Evolutionary conservation across 306 rosid genomes (phyloP).

Genomic region (Carpinus fangiana): DNA sequence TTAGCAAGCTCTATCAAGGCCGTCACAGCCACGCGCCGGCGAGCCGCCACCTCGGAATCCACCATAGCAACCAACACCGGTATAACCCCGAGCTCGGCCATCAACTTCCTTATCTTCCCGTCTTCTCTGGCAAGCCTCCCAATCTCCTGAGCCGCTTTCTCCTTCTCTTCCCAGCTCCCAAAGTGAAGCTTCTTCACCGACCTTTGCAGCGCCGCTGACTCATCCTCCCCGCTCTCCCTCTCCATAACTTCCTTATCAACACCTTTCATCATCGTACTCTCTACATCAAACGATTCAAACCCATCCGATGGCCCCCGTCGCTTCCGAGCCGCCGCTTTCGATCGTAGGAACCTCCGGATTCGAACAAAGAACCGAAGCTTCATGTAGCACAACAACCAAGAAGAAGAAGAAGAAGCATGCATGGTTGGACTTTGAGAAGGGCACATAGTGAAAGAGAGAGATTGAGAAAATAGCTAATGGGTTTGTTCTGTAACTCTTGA

Average conservation of each 20-base stretch:
- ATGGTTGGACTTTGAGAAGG: constrained; percentile 44
- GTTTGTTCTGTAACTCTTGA: not conserved
- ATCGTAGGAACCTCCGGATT: constrained; percentile 60
- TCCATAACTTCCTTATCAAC: constrained; percentile 30
- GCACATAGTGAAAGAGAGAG: constrained; percentile 20
- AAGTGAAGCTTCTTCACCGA: constrained; percentile 93
- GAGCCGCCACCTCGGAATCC: constrained; percentile 41
- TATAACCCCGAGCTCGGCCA: constrained; percentile 78
- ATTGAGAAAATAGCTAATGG: constrained; percentile 19
- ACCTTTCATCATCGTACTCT: constrained; percentile 6
- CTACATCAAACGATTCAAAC: constrained; percentile 8
- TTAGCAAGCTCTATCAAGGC: constrained; percentile 68
- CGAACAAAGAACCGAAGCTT: constrained; percentile 72
- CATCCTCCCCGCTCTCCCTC: constrained; percentile 41
- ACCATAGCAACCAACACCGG: constrained; percentile 81
- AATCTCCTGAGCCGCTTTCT: constrained; percentile 68
- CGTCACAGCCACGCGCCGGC: constrained; percentile 48
- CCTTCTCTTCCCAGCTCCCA: constrained; percentile 86
- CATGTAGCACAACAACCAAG: constrained; percentile 63
- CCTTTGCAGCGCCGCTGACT: constrained; percentile 49
- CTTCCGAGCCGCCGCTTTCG: constrained; percentile 58
- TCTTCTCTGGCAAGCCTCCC: constrained; percentile 62
- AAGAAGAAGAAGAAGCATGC: constrained; percentile 45
- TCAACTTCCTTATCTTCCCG: constrained; percentile 58
- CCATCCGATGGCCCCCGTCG: constrained; percentile 33